Evolutionary conservation across 805 yeast genomes (phyloP), one percentile per base, ranked within the genome.

Genomic region (Ogataea haglerorum): DNA sequence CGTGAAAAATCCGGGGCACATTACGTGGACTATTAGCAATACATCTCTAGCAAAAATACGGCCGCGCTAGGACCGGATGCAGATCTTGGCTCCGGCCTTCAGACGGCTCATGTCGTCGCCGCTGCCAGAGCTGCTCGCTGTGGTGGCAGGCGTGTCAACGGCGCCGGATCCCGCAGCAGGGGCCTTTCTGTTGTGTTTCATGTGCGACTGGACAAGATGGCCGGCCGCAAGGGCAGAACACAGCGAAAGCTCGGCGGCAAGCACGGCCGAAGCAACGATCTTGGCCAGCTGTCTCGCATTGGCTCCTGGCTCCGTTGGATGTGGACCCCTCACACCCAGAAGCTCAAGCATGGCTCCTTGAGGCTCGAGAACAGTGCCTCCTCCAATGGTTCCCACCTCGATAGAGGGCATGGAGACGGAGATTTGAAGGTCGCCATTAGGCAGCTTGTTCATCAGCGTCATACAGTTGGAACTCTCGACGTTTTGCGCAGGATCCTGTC

Each of bases 401-500:
- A 93, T 88, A 21, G 95, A 87, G 22, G 99, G 99, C 99, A 93
- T 93, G 4, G 98, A 87, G n/a, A 93, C 99, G 2, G 96, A 86
- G 28, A 93, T 84, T 52, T 79, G 83, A 58, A 93, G 74, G 57
- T 87, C 86, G 10, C 96, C 99, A 29, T 75, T 72, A 31, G 63
- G 57, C 36, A 73, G 72, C 61, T 85, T 88, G 56, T 82, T 81
- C 95, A 93, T 90, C 52, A 93, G 72, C 1, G 99, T 93, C 45
- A 93, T 91, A 82, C 99, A 93, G 67, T 90, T 91, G 23, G 97
- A 88, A 46, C 95, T 82, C 69, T 91, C 99, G 38, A 93, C 97
- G 59, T 93, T 93, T 69, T 93, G 99, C 2, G 99, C 99, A n/a
- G 99, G 99, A 67, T 93, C 99, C 71, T 93, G 99, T 43, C 99